Percentiles rank a stretch among this genome's conserved stretches.
These are phyloP conservation scores for Mimosa bimucronata DNA, from an alignment of 306 rosid species.

Conservation along the genomic window DNA sequence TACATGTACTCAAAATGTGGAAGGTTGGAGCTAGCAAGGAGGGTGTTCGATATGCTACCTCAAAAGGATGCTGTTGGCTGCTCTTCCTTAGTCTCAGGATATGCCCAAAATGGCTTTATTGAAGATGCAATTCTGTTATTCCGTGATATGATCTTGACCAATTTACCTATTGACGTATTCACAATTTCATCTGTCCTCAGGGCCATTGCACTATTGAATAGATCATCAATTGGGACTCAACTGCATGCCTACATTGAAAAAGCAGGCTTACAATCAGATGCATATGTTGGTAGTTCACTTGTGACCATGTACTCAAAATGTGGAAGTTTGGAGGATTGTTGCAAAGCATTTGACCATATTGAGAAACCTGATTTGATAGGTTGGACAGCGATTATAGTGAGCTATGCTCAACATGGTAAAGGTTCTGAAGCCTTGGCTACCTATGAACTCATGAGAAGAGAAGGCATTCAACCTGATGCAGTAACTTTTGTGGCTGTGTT, in stretches of 20 bases:
- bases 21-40: constrained; percentile 55
- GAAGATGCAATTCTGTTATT: constrained; percentile 58
- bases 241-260: constrained; percentile 65
- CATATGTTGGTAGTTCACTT: constrained; percentile 67
- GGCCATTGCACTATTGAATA: constrained; percentile 54
- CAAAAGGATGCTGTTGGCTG: constrained; percentile 62
- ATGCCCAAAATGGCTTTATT: constrained; percentile 63
- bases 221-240: constrained; percentile 54
- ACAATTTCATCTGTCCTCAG: constrained; percentile 64
- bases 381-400: constrained; percentile 74
- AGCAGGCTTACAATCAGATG: constrained; percentile 55
- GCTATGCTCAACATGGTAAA: constrained; percentile 81
- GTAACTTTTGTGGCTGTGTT: constrained; percentile 80
- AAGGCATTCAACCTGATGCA: constrained; percentile 73
- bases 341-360: constrained; percentile 64
- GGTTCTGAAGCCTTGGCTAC: constrained; percentile 65
- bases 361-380: constrained; percentile 70
- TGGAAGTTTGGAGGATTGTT: constrained; percentile 73
- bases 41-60: constrained; percentile 60
- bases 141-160: constrained; percentile 50
- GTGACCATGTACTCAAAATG: constrained; percentile 68
- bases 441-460: constrained; percentile 64
- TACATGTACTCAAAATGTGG: constrained; percentile 73
- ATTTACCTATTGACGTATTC: constrained; percentile 52
- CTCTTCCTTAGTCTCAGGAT: constrained; percentile 74